phyloP scores from a whole-genome alignment of 1,284 basidiomycete species.

The Trametes pubescens region DNA sequence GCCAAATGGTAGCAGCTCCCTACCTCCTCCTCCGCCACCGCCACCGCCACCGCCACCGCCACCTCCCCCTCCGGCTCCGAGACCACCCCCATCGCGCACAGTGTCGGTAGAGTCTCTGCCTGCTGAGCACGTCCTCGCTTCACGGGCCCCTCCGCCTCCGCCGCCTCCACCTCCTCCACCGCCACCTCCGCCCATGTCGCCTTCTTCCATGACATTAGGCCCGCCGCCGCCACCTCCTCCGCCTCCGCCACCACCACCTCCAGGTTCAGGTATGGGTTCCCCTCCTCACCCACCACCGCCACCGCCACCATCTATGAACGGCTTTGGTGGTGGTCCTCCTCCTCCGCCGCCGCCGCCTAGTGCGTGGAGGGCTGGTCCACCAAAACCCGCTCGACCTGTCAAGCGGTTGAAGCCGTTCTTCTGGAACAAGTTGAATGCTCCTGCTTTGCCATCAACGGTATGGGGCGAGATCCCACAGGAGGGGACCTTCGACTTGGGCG shows the following conservation, averaged over 20 bases:
- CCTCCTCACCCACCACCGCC: conserved; percentile 41
- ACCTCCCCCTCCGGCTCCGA: background rate
- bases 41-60: conserved; percentile 17
- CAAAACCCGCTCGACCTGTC: conserved; percentile 47
- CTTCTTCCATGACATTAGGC: conserved; percentile 1
- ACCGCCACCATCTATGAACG: conserved; percentile 48
- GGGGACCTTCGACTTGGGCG: conserved; percentile 65
- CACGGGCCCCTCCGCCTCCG: conserved; percentile 33
- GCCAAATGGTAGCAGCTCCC: conserved; percentile 25
- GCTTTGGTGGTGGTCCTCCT: conserved; percentile 27
- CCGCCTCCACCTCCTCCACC: conserved; percentile 19
- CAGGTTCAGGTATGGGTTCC: conserved; percentile 38
- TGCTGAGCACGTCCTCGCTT: conserved; percentile 12
- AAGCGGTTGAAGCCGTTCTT: conserved; percentile 88
- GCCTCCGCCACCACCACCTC: conserved; percentile 36
- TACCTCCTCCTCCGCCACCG: conserved; percentile 19
- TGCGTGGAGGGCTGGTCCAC: conserved; percentile 44
- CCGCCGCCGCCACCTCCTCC: conserved; percentile 21
- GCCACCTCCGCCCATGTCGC: background rate
- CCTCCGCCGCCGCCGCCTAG: conserved; percentile 45
- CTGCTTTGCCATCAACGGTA: conserved; percentile 61
- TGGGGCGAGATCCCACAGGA: conserved; percentile 69
- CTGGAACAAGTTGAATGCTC: conserved; percentile 81
- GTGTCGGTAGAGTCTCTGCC: conserved; percentile 6
- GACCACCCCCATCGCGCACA: conserved; percentile 6